Evolutionary conservation across 257 asterid species (phyloP), one percentile per base, ranked within the genome.

Genomic region (Lantana camara): DNA sequence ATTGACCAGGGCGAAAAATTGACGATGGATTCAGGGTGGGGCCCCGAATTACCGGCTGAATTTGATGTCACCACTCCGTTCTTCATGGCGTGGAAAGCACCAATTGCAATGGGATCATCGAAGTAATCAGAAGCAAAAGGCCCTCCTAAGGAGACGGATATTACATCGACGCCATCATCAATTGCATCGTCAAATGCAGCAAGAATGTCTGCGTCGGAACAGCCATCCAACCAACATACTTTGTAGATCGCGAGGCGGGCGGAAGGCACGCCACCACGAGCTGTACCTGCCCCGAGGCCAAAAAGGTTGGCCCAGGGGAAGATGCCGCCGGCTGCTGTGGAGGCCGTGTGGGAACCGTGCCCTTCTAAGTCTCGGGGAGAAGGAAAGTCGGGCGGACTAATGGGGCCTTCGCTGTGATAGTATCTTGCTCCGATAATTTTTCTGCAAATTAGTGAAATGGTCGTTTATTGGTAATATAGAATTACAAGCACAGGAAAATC

Each of bases 381-480:
- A 4, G 76, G 65, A 14, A 81, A 0, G 27, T 79, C 83, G 0
- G 67, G 67, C 20, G 30, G 34, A 27, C 13, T 51, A 7, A 70
- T 58, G 9, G 35, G 0, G 30, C 84, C 85, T 16, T 71, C 77
- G 9, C 79, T 56, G 16, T 71, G 68, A 35, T 85, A 85, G 55
- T 85, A 78, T 65, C 68, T 85, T 34, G 76, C 94, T 75, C 90
- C 94, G 9, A 85, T 73, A 5, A 85, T 70, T 80, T 85, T 85
- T 63, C 94, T 85, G 80, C 71, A 67, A 19, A 23, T n/a, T n/a
- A n/a, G n/a, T n/a, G n/a, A n/a, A n/a, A n/a, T n/a, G n/a, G n/a
- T n/a, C n/a, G n/a, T n/a, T n/a, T n/a, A n/a, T n/a, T n/a, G n/a
- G n/a, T n/a, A n/a, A n/a, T n/a, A n/a, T n/a, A n/a, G n/a, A n/a